Evolutionary conservation across 129 eudicot genomes (phyloP).

Genomic region (sunflower (Helianthus annuus)): HanXRQr2.0-SUNRISE NC_035443.2:4627233-4627732

Average conservation of each 20-base stretch:
- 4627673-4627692: too few species aligned
- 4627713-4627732: too few species aligned
- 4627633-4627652: too few species aligned
- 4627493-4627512: constrained; percentile 84
- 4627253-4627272: too few species aligned
- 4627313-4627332: neutral
- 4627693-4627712: too few species aligned
- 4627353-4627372: neutral
- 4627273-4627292: too few species aligned
- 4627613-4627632: too few species aligned
- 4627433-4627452: constrained; percentile 61
- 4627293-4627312: too few species aligned
- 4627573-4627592: too few species aligned
- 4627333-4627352: neutral
- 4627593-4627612: too few species aligned
- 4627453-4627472: constrained; percentile 57
- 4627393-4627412: constrained; percentile 85
- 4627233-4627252: too few species aligned
- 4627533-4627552: neutral
- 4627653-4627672: too few species aligned
- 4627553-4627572: neutral
- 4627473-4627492: constrained; percentile 55
- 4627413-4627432: constrained; percentile 44
- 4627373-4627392: constrained; percentile 27
- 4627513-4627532: constrained; percentile 1